Evolutionary conservation across 2,329 filamentous ascomycete species (phyloP), one percentile per base, ranked within the genome.

Genomic region (Aspergillus bombycis): DNA sequence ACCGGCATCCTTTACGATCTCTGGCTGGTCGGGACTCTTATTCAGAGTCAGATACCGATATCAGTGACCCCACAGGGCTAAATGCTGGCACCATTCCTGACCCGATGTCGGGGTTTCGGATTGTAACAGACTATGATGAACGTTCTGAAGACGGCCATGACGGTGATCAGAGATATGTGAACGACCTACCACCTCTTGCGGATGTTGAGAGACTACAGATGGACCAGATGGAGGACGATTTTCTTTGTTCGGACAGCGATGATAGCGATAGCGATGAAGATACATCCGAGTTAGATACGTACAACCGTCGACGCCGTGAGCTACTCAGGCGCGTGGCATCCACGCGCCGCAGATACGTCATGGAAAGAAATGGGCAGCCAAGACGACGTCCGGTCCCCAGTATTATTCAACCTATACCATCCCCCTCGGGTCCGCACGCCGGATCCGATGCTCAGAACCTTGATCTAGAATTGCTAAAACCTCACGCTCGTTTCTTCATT

Each of bases 401-500:
- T 65, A 63, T 71, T 14, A 68, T 74, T 14, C 71, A 76, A 57
- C 72, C 75, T 21, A 62, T 68, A n/a, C 62, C 66, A 54, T 56
- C 62, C 32, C 21, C 59, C 55, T 55, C 66, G 16, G 62, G 55
- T 32, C 54, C 65, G 11, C 64, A 48, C 32, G 50, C 62, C 23
- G 64, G 57, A 32, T 14, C 58, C 28, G 57, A 60, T 19, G 30
- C 63, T 19, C 65, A 54, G 12, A 26, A 48, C 38, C 30, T 58
- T 48, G 61, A 59, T 41, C 32, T 45, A 50, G 58, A 86, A 48
- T 79, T 92, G 5, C 84, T 94, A 77, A 83, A 84, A 38, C 92
- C 92, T 0, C 88, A 93, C 76, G 92, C 93, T 2, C 87, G 88
- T 32, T 97, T 98, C 79, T 91, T 89, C 73, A 96, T 97, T 61